Conservation (phyloP, 192 early-diverging fungal genomes). For the Powellomyces hirtus region DNA sequence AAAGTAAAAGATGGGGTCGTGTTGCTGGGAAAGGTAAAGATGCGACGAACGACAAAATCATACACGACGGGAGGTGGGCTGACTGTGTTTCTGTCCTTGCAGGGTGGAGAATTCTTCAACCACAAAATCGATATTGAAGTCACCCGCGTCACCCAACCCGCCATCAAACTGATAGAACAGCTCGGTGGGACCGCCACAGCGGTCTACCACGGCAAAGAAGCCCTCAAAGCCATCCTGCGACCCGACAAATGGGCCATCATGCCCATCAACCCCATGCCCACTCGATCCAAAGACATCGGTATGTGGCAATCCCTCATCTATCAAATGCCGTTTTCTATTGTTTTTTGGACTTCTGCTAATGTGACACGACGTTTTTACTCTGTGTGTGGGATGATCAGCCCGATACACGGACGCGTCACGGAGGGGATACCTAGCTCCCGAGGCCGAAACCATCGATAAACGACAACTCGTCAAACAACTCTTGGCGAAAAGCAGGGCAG, state of each 20-base stretch:
- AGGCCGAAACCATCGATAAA: slow-evolving; percentile 17
- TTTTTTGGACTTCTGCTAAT: too few relatives aligned
- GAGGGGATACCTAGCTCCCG: slow-evolving; percentile 71
- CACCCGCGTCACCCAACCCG: slow-evolving; percentile 70
- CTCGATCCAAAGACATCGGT: not conserved
- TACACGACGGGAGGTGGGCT: not conserved
- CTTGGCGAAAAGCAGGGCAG: slow-evolving; percentile 14
- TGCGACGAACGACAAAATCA: not conserved
- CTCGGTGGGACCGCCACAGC: slow-evolving; percentile 78
- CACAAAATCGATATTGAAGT: slow-evolving; percentile 82
- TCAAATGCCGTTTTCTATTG: too few relatives aligned
- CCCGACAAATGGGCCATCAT: slow-evolving; percentile 73
- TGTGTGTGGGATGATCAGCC: too few relatives aligned
- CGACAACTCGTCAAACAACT: slow-evolving; percentile 26
- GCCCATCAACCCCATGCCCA: slow-evolving; percentile 25
- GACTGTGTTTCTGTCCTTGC: slow-evolving; percentile 2
- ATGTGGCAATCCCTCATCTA: too few relatives aligned
- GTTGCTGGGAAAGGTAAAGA: slow-evolving; percentile 53
- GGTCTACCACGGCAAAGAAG: slow-evolving; percentile 76
- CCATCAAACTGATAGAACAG: slow-evolving; percentile 78
- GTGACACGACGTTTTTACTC: too few relatives aligned
- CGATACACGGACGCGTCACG: slow-evolving; percentile 67
- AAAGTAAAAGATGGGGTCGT: slow-evolving; percentile 84
- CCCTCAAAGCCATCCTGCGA: slow-evolving; percentile 71
- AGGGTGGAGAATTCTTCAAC: slow-evolving; percentile 77